These are phyloP conservation scores for Glebionis coronaria DNA, from an alignment of 129 eudicot species.

Conservation along the genomic window DNA sequence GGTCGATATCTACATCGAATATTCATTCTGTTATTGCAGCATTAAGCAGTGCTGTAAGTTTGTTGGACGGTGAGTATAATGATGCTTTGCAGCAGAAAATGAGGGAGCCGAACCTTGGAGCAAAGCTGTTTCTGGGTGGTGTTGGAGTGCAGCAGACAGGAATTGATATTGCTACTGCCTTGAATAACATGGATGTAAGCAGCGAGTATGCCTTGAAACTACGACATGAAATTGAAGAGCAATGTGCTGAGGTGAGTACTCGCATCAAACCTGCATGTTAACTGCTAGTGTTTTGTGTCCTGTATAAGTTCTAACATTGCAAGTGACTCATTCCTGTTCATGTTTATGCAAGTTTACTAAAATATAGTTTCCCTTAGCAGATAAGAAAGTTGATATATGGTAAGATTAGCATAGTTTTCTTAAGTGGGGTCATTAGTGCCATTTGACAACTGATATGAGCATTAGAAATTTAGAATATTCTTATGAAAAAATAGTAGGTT, in stretches of 20 bases:
- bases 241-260: constrained; percentile 74
- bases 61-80: constrained; percentile 73
- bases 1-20: constrained; percentile 79
- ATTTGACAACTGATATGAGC: too few species aligned
- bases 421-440: too few species aligned
- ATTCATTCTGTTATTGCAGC: constrained; percentile 79
- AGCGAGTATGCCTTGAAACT: constrained; percentile 81
- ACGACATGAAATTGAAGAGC: constrained; percentile 90
- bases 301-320: not conserved
- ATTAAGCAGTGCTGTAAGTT: constrained; percentile 67
- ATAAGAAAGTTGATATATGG: not conserved
- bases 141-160: constrained; percentile 83
- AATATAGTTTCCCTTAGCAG: too few species aligned
- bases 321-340: not conserved
- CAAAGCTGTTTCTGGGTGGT: constrained; percentile 81
- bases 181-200: constrained; percentile 91
- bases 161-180: constrained; percentile 71
- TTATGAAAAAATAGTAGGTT: too few species aligned
- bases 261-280: constrained; percentile 17
- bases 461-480: too few species aligned
- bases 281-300: not conserved
- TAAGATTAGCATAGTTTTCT: too few species aligned
- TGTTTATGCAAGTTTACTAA: not conserved
- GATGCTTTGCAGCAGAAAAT: constrained; percentile 87
- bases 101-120: constrained; percentile 86